Percentiles rank a stretch among this genome's conserved stretches.
Conservation (phyloP, 2,329 filamentous ascomycete genomes). For the Alternaria solani region DNA sequence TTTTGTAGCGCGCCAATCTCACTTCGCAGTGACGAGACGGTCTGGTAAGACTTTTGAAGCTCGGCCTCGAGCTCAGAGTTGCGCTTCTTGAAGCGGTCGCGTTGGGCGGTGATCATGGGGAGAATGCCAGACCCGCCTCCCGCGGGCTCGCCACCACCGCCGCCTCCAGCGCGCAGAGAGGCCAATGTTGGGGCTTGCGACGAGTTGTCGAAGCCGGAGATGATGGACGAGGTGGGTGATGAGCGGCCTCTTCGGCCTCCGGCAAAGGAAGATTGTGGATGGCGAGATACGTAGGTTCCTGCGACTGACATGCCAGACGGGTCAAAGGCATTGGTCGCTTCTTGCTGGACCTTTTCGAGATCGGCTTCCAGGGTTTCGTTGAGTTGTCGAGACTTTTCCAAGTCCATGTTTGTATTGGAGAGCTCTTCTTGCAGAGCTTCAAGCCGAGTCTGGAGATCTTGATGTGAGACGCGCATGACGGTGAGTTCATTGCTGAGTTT, state of each 20-base stretch:
- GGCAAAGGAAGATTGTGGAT: constrained; percentile 68
- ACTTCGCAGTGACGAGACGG: constrained; percentile 84
- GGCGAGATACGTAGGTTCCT: constrained; percentile 85
- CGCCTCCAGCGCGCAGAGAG: constrained; percentile 59
- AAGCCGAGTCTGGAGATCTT: constrained; percentile 83
- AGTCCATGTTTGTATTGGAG: constrained; percentile 80
- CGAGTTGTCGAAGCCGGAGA: constrained; percentile 82
- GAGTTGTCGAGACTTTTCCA: constrained; percentile 83
- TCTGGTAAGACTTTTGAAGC: constrained; percentile 81
- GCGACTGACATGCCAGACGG: constrained; percentile 88
- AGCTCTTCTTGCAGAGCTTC: constrained; percentile 84
- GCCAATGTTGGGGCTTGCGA: constrained; percentile 58
- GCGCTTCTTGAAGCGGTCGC: constrained; percentile 97
- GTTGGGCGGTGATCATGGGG: constrained; percentile 97
- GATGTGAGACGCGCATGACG: constrained; percentile 89
- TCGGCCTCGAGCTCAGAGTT: constrained; percentile 91
- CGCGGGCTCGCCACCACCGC: constrained; percentile 67
- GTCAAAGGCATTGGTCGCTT: constrained; percentile 83
- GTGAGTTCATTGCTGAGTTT: constrained; percentile 95
- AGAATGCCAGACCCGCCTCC: constrained; percentile 86
- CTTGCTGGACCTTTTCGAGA: constrained; percentile 84
- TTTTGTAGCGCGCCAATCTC: constrained; percentile 93
- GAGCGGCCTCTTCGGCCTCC: constrained; percentile 69
- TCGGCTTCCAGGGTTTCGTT: constrained; percentile 93
- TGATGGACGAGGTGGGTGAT: constrained; percentile 96